Evolutionary conservation across 2,329 filamentous ascomycete species (phyloP), one percentile per base, ranked within the genome.

Genomic region (Torrubiella hemipterigena): DNA sequence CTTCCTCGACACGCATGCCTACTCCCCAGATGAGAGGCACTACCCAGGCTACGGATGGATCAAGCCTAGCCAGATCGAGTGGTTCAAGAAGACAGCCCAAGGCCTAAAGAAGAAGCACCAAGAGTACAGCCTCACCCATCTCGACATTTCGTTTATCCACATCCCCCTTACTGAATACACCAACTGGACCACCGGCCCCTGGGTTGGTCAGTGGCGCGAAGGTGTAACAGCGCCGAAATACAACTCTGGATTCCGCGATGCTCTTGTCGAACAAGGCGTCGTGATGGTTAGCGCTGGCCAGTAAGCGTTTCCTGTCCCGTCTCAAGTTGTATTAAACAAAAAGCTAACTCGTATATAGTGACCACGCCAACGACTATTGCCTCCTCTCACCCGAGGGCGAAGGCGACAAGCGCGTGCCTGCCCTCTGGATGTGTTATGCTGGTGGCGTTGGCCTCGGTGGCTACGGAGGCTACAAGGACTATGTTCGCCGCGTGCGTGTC

Each of bases 311-410:
- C 17, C 20, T 27, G 13, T 23, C 21, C 25, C 5, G 13, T 12
- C 13, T 7, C 5, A 28, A n/a, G 12, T 15, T 7, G 6, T 27
- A 15, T 2, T 21, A 21, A 36, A 17, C 20, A 26, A 31, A 27
- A 28, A 36, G 34, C 46, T 54, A 42, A 51, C 38, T n/a, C 2
- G 26, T 20, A 18, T 20, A 10, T 27, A 82, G 78, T 52, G 91
- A 98, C 49, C 91, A 98, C 50, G 89, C 81, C 42, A 98, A 98
- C 51, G 91, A 98, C 49, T 96, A 95, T 54, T 98, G 91, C 54
- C 77, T 82, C 40, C 67, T 95, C 7, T 76, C 69, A 2, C 54
- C 49, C 13, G 32, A 52, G 22, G 50, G 49, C 15, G 49, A 62
- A 4, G 55, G 69, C 31, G 57, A 69, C 24, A 54, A 63, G 15